Percentiles rank a stretch among this genome's conserved stretches.
Evolutionary conservation across 345 rosid species (phyloP).

Genomic region (Populus tremula): DNA sequence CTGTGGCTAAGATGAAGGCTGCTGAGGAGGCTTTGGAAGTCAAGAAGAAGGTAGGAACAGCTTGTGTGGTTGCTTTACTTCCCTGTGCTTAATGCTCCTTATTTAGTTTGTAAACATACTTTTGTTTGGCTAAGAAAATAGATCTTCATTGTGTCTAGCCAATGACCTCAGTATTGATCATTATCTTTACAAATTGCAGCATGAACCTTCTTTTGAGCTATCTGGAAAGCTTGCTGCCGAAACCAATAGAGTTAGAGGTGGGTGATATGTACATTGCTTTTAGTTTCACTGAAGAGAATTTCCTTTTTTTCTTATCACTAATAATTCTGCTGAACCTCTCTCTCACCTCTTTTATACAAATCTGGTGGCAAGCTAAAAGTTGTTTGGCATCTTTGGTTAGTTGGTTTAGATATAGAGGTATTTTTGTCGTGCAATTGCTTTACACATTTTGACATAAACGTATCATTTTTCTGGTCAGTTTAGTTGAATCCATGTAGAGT

Average conservation of each 20-base stretch:
- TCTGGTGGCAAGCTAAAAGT: not conserved
- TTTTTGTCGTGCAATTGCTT: not conserved
- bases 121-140: slow-evolving; percentile 9
- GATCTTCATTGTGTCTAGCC: slow-evolving; percentile 2
- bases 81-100: not conserved
- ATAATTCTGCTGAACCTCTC: not conserved
- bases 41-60: slow-evolving; percentile 58
- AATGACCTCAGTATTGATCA: slow-evolving; percentile 5
- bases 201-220: slow-evolving; percentile 85
- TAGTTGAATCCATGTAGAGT: not conserved
- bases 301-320: not conserved
- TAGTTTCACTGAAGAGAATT: not conserved
- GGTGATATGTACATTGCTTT: not conserved
- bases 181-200: slow-evolving; percentile 44
- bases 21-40: slow-evolving; percentile 82
- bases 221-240: slow-evolving; percentile 99
- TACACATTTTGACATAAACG: not conserved
- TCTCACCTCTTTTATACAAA: not conserved
- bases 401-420: not conserved
- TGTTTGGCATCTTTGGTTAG: not conserved
- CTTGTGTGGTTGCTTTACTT: slow-evolving; percentile 1
- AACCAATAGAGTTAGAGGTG: slow-evolving; percentile 88
- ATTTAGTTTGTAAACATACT: not conserved
- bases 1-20: slow-evolving; percentile 79
- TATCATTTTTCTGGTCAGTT: not conserved